Evolutionary conservation across 169 alveolate genomes (phyloP).

Genomic region (Cryptosporidium andersoni): DNA sequence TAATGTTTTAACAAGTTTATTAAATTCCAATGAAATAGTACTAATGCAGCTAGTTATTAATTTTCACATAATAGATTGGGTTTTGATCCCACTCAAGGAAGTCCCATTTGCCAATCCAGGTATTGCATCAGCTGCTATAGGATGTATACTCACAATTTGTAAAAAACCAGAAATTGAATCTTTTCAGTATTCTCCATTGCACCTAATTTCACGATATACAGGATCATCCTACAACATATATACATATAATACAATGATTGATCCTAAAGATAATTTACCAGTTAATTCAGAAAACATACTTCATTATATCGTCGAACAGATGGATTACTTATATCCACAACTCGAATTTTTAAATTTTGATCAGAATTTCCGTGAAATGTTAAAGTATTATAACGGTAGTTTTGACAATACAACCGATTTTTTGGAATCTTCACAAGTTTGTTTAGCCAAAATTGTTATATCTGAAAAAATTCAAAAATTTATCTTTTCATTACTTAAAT

Average conservation of each 20-base stretch:
- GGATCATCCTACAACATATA: slow-evolving; percentile 34
- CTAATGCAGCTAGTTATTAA: slow-evolving; percentile 54
- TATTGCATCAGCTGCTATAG: slow-evolving; percentile 41
- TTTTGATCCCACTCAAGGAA: slow-evolving; percentile 58
- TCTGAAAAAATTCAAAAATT: slow-evolving; percentile 47
- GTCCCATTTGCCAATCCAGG: slow-evolving; percentile 61
- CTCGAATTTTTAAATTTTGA: slow-evolving; percentile 48
- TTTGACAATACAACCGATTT: slow-evolving; percentile 16
- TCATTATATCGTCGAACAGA: slow-evolving; percentile 43
- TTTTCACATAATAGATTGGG: slow-evolving; percentile 66
- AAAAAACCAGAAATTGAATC: slow-evolving; percentile 46
- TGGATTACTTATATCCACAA: slow-evolving; percentile 48
- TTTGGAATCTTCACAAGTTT: background rate
- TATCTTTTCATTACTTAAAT: slow-evolving; percentile 30
- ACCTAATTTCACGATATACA: slow-evolving; percentile 6
- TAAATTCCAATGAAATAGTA: slow-evolving; percentile 31
- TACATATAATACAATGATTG: slow-evolving; percentile 14
- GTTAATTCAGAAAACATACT: slow-evolving; percentile 44
- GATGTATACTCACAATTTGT: slow-evolving; percentile 16
- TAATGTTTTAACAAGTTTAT: slow-evolving; percentile 15
- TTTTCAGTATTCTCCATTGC: slow-evolving; percentile 17
- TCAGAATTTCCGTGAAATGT: slow-evolving; percentile 45
- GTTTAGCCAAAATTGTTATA: background rate
- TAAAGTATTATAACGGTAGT: slow-evolving; percentile 23
- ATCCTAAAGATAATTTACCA: background rate